Conservation (phyloP, 2,329 filamentous ascomycete genomes). For the Seiridium unicorne region DNA sequence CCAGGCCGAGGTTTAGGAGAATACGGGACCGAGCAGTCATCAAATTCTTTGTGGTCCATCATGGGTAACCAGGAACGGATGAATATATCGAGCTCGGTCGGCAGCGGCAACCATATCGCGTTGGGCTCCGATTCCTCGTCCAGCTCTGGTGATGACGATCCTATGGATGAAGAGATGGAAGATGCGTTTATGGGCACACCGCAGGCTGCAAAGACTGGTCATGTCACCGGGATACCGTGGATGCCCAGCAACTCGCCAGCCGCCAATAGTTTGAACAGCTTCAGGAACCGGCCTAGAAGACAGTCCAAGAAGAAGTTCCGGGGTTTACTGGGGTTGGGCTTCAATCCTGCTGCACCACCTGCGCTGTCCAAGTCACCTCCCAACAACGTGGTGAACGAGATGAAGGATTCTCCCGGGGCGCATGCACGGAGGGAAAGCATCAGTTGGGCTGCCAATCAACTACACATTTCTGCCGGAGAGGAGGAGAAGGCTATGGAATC, state of each 20-base stretch:
- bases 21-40: slow-evolving; percentile 60
- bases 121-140: slow-evolving; percentile 78
- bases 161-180: slow-evolving; percentile 73
- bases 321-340: slow-evolving; percentile 48
- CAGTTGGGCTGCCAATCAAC: slow-evolving; percentile 83
- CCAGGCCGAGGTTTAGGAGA: slow-evolving; percentile 50
- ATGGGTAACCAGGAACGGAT: slow-evolving; percentile 69
- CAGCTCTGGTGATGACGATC: slow-evolving; percentile 67
- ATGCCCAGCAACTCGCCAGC: slow-evolving; percentile 66
- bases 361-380: slow-evolving; percentile 73
- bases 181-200: slow-evolving; percentile 83
- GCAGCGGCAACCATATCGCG: slow-evolving; percentile 69
- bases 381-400: slow-evolving; percentile 32
- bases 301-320: slow-evolving; percentile 55
- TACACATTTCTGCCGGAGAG: slow-evolving; percentile 81
- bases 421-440: slow-evolving; percentile 79
- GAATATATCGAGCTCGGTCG: slow-evolving; percentile 75
- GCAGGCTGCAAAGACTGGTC: slow-evolving; percentile 61
- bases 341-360: slow-evolving; percentile 39
- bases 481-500: slow-evolving; percentile 62
- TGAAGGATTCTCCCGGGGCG: slow-evolving; percentile 34
- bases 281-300: slow-evolving; percentile 73
- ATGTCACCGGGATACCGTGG: slow-evolving; percentile 54
- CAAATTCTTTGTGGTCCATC: slow-evolving; percentile 69
- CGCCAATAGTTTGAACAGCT: slow-evolving; percentile 76